phyloP scores from a whole-genome alignment of 805 yeast species.

The Saturnispora halmiae region DNA sequence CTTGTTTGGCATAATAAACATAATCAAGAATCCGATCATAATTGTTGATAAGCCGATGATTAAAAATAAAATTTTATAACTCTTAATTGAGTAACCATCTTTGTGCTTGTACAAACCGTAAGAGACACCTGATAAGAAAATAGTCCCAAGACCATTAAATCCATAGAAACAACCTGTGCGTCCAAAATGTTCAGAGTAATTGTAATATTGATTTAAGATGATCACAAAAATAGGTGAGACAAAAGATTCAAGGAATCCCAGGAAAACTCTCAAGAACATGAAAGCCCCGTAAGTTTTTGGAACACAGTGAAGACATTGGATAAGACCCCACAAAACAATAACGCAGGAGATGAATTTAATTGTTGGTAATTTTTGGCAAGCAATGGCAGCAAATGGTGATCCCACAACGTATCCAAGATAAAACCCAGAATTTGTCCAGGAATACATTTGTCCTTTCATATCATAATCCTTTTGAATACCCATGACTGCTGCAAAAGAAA shows the following conservation, averaged over 20 bases:
- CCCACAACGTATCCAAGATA: constrained; percentile 32
- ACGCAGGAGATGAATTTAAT: constrained; percentile 24
- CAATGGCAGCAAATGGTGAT: constrained; percentile 26
- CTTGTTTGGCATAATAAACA: constrained; percentile 40
- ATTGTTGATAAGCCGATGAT: constrained; percentile 48
- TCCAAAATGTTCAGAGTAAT: constrained; percentile 36
- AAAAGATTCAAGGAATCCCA: constrained; percentile 28
- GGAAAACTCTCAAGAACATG: constrained; percentile 27
- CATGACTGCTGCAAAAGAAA: constrained; percentile 31
- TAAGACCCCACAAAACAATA: constrained; percentile 28
- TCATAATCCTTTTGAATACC: constrained; percentile 16
- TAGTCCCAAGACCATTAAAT: constrained; percentile 15
- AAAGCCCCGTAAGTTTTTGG: constrained; percentile 28
- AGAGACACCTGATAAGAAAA: constrained; percentile 12
- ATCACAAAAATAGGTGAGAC: constrained; percentile 17
- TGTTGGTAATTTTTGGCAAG: constrained; percentile 32
- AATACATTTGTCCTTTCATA: constrained; percentile 25
- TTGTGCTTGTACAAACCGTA: constrained; percentile 28
- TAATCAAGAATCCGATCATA: constrained; percentile 25
- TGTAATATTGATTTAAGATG: constrained; percentile 35
- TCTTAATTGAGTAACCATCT: constrained; percentile 12
- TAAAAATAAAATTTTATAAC: constrained; percentile 41
- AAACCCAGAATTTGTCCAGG: constrained; percentile 20
- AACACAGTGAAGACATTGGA: constrained; percentile 25
- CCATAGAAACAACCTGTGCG: constrained; percentile 31